These are phyloP conservation scores for Taiwanofungus camphoratus DNA, from an alignment of 1,284 basidiomycete species.

Conservation along the genomic window DNA sequence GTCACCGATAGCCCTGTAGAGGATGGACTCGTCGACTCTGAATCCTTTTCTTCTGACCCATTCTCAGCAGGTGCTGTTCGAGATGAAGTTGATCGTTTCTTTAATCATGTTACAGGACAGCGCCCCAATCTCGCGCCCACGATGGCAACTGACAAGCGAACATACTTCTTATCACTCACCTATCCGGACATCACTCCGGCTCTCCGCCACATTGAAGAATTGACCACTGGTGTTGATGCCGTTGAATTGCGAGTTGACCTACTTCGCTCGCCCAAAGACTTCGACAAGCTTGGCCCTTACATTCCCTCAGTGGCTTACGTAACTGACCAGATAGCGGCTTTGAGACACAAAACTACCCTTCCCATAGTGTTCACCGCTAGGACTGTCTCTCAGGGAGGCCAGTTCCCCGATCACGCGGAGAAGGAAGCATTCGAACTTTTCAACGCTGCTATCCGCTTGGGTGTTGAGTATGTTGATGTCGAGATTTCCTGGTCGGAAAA, in stretches of 20 bases:
- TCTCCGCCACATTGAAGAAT: conserved; percentile 62
- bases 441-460: conserved; percentile 74
- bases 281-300: conserved; percentile 41
- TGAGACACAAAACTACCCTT: conserved; percentile 74
- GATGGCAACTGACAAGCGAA: conserved; percentile 54
- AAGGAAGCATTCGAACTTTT: conserved; percentile 79
- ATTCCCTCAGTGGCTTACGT: conserved; percentile 77
- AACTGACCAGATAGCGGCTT: conserved; percentile 72
- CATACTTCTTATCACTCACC: conserved; percentile 91
- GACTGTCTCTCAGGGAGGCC: conserved; percentile 85
- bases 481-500: conserved; percentile 77
- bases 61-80: conserved; percentile 13
- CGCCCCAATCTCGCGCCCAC: conserved; percentile 62
- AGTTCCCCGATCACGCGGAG: conserved; percentile 78
- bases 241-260: conserved; percentile 93
- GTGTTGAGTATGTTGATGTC: conserved; percentile 91
- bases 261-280: conserved; percentile 51
- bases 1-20: conserved; percentile 3
- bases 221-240: conserved; percentile 86
- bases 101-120: conserved; percentile 81
- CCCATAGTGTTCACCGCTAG: conserved; percentile 93
- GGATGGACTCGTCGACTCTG: background rate
- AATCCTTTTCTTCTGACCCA: background rate
- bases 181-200: conserved; percentile 83
- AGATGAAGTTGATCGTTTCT: conserved; percentile 71